Conservation (phyloP, 257 asterid genomes). For the Leptodermis oblonga region DNA sequence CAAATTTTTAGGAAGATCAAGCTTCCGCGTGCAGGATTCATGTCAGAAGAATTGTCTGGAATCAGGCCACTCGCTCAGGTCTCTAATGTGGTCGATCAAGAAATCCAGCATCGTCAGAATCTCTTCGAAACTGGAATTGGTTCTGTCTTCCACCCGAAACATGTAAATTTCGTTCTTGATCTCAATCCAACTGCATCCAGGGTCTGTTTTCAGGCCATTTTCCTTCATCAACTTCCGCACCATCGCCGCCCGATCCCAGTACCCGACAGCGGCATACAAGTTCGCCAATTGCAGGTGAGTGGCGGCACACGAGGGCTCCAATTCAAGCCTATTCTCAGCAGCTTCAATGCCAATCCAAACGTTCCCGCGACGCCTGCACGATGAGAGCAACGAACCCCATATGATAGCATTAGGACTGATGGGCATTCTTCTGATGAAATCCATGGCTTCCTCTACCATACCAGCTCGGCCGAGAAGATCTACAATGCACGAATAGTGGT, state of each 20-base stretch:
- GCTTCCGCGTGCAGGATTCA: too few species aligned
- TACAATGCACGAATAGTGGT: constrained; percentile 35
- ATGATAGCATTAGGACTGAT: constrained; percentile 11
- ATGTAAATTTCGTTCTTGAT: constrained; percentile 2
- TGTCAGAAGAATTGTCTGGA: background rate
- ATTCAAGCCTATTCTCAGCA: constrained; percentile 52
- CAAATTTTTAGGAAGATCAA: too few species aligned
- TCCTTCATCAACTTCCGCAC: constrained; percentile 63
- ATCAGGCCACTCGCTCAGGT: too few species aligned
- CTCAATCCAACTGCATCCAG: constrained; percentile 12
- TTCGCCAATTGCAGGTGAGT: constrained; percentile 46
- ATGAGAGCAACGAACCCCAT: constrained; percentile 44
- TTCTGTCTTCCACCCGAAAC: constrained; percentile 62
- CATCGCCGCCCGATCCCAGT: constrained; percentile 63
- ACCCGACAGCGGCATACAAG: constrained; percentile 2
- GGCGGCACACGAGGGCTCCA: constrained; percentile 8
- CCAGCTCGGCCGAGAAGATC: constrained; percentile 43
- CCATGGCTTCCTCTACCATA: constrained; percentile 31
- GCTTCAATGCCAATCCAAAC: constrained; percentile 68
- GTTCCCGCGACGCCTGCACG: constrained; percentile 59
- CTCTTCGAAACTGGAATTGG: constrained; percentile 24
- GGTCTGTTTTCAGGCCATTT: constrained; percentile 5
- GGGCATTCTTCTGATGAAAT: constrained; percentile 28
- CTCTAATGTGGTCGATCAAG: constrained; percentile 2
- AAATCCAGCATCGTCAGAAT: constrained; percentile 2